These are phyloP conservation scores for Linnemannia exigua DNA, from an alignment of 192 early-diverging fungal species.

Conservation along the genomic window DNA sequence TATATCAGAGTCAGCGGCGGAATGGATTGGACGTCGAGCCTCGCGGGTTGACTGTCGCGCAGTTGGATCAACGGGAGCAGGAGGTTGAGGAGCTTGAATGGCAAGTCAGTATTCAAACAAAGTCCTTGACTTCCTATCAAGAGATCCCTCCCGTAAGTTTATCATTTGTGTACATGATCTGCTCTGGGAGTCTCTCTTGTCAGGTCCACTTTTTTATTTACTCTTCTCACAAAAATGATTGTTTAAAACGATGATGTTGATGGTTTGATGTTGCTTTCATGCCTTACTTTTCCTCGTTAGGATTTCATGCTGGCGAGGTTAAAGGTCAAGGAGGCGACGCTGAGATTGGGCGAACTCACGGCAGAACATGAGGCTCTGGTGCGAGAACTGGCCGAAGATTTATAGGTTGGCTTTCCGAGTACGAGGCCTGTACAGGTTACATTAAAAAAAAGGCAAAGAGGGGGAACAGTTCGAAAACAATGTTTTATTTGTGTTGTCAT, in stretches of 20 bases:
- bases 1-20: conserved; percentile 9
- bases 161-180: background rate
- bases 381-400: conserved; percentile 26
- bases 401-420: conserved; percentile 15
- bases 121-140: conserved; percentile 24
- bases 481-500: conserved; percentile 1
- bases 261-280: background rate
- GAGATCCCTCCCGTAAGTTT: conserved; percentile 44
- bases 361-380: conserved; percentile 30
- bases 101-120: conserved; percentile 13
- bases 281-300: conserved; percentile 16
- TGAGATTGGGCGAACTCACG: conserved; percentile 23
- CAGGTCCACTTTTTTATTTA: background rate
- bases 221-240: background rate
- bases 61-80: conserved; percentile 18
- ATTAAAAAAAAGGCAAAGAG: background rate
- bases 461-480: background rate
- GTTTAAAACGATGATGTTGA: background rate
- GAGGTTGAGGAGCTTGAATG: conserved; percentile 5
- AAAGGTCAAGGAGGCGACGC: conserved; percentile 25
- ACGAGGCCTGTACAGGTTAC: background rate
- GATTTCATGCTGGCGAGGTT: conserved; percentile 39
- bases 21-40: conserved; percentile 27
- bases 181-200: no score
- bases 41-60: conserved; percentile 21